Percentiles rank a stretch among this genome's conserved stretches.
These are phyloP conservation scores for Oryza meyeriana DNA, from an alignment of 176 grass and related monocot species.

Conservation along the genomic window DNA sequence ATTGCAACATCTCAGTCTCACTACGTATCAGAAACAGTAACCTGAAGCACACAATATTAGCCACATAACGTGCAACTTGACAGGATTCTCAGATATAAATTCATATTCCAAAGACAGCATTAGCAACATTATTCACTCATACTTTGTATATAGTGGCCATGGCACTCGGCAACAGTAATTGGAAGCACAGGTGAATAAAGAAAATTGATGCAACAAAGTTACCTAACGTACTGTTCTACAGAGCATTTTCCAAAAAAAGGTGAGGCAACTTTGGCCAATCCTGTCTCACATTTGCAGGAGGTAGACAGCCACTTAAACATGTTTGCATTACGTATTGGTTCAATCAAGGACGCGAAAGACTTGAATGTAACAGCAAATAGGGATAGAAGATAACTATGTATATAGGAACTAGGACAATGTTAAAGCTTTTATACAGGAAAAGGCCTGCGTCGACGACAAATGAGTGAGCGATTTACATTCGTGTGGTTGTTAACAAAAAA, in stretches of 20 bases:
- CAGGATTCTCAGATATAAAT: background rate
- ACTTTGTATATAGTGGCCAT: background rate
- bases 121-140: background rate
- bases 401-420: conserved; percentile 3
- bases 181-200: background rate
- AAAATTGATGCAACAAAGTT: background rate
- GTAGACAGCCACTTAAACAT: conserved; percentile 33
- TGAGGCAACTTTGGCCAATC: conserved; percentile 1
- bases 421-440: conserved; percentile 18
- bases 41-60: background rate
- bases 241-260: background rate
- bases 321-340: conserved; percentile 8
- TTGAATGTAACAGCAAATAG: conserved; percentile 15
- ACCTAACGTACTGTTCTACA: background rate
- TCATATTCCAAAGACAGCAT: background rate
- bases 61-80: background rate
- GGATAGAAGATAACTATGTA: conserved; percentile 7
- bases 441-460: background rate
- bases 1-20: background rate
- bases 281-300: conserved; percentile 10
- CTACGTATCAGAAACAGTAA: background rate
- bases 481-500: background rate
- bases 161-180: background rate
- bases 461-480: background rate
- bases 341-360: conserved; percentile 20